Evolutionary conservation across 176 grass and related monocot species (phyloP).

Genomic region (Triticum monococcum): DNA sequence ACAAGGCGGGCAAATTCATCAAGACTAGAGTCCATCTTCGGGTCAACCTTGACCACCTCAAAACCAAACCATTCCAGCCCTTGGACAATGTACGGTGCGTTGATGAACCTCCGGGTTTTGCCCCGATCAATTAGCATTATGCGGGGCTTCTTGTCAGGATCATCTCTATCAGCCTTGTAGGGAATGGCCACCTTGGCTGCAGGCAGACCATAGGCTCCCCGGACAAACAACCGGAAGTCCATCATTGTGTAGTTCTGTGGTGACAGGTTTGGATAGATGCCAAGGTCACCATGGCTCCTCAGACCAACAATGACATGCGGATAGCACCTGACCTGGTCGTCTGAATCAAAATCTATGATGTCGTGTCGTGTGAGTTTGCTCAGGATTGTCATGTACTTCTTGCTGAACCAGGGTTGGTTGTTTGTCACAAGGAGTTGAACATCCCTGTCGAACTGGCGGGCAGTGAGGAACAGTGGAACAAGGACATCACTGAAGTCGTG

Average conservation of each 20-base stretch:
- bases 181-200: conserved; percentile 37
- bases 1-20: conserved; percentile 42
- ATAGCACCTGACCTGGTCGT: conserved; percentile 59
- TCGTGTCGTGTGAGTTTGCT: conserved; percentile 33
- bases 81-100: conserved; percentile 32
- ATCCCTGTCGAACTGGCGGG: conserved; percentile 44
- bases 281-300: conserved; percentile 57
- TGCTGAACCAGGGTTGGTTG: conserved; percentile 51
- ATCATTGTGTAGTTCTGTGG: conserved; percentile 58
- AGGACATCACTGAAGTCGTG: conserved; percentile 75
- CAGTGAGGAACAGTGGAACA: conserved; percentile 68
- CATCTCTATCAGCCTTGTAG: conserved; percentile 37
- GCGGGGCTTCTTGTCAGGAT: conserved; percentile 55
- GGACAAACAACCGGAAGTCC: conserved; percentile 69
- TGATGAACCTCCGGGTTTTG: conserved; percentile 52
- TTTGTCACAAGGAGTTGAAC: conserved; percentile 58
- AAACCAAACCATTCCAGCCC: conserved; percentile 60
- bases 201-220: conserved; percentile 41
- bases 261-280: conserved; percentile 37
- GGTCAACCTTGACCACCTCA: conserved; percentile 50
- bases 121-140: conserved; percentile 62
- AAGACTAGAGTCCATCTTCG: conserved; percentile 32
- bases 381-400: conserved; percentile 58
- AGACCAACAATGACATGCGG: conserved; percentile 65
- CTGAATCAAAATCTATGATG: conserved; percentile 46